Evolutionary conservation across 768 basidiomycete species (phyloP), one percentile per base, ranked within the genome.

Genomic region (Leccinum boreale): DNA sequence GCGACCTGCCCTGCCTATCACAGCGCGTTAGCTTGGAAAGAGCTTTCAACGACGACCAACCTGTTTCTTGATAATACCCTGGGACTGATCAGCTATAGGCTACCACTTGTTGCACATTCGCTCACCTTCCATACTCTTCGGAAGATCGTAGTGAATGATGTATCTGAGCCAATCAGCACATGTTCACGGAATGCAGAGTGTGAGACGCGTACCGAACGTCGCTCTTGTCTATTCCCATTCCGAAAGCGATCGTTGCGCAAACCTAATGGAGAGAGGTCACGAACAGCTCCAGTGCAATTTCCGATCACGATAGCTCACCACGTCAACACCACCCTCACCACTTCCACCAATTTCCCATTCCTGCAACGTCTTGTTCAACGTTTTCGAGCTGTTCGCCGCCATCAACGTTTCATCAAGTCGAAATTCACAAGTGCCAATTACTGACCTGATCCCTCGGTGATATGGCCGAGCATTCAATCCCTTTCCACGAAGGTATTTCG

Each of bases 1-100:
- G 53, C 92, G 81, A 26, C 91, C 92, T 56, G 88, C 91, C 51
- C 91, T 80, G 46, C 90, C 90, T 89, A 56, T 29, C 49, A 51
- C 53, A 60, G 4, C 50, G 39, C n/a, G 15, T 67, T 23, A 62
- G 19, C 14, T 53, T 19, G 21, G 36, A 48, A 36, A 31, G 8
- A 12, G 55, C 17, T 10, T 44, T 24, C 39, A 19, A 48, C 29
- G 23, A 46, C 28, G 10, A 58, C 77, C 23, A 63, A 85, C 89
- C 90, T 61, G 90, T 92, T 71, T 93, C 92, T 69, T 93, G 92
- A 69, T 94, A 94, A 69, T 86, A 94, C 0, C 90, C 91, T 90
- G 49, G 11, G 17, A 42, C 9, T 28, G 11, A 19, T 70, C 42
- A 58, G 50, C 58, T 17, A 49, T 21, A 0, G 10, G 14, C 6